phyloP scores from a whole-genome alignment of 2,329 filamentous ascomycete genomes.

The Torrubiellomyces zombiae region DNA sequence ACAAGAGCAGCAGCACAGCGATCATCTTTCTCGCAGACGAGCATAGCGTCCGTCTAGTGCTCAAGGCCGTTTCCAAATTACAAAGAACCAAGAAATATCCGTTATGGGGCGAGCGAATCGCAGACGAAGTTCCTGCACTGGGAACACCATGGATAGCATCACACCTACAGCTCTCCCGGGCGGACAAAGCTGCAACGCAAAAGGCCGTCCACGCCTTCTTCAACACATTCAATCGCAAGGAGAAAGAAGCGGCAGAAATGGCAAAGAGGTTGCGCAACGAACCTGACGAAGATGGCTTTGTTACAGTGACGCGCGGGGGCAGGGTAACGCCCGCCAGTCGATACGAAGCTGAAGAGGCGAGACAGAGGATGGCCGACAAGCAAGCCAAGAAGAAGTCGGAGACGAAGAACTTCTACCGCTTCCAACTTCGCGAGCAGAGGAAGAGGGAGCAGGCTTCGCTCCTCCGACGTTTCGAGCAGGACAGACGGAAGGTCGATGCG shows the following conservation, averaged over 20 bases:
- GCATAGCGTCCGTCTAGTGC: constrained; percentile 55
- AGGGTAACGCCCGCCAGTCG: constrained; percentile 56
- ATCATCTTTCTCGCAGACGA: constrained; percentile 73
- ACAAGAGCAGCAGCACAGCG: constrained; percentile 60
- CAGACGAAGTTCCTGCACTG: constrained; percentile 37
- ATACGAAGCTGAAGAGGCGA: constrained; percentile 49
- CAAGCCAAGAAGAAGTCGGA: constrained; percentile 44
- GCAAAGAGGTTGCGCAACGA: constrained; percentile 53
- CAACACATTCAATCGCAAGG: constrained; percentile 58
- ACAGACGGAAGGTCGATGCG: constrained; percentile 52
- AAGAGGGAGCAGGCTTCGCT: constrained; percentile 57
- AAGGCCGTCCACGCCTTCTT: constrained; percentile 72
- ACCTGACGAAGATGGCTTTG: constrained; percentile 88
- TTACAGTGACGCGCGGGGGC: constrained; percentile 74
- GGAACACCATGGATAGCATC: constrained; percentile 41
- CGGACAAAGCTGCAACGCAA: constrained; percentile 50
- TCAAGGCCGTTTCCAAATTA: constrained; percentile 56
- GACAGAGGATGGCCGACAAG: constrained; percentile 44
- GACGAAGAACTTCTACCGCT: constrained; percentile 64
- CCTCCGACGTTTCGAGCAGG: constrained; percentile 57
- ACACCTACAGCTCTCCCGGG: constrained; percentile 58
- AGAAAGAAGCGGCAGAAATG: constrained; percentile 43
- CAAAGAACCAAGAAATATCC: constrained; percentile 43
- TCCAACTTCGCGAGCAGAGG: constrained; percentile 63
- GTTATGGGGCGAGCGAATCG: constrained; percentile 49